Evolutionary conservation across 1,284 basidiomycete species (phyloP), one percentile per base, ranked within the genome.

Genomic region (Mycosarcoma mackinlayi): DNA sequence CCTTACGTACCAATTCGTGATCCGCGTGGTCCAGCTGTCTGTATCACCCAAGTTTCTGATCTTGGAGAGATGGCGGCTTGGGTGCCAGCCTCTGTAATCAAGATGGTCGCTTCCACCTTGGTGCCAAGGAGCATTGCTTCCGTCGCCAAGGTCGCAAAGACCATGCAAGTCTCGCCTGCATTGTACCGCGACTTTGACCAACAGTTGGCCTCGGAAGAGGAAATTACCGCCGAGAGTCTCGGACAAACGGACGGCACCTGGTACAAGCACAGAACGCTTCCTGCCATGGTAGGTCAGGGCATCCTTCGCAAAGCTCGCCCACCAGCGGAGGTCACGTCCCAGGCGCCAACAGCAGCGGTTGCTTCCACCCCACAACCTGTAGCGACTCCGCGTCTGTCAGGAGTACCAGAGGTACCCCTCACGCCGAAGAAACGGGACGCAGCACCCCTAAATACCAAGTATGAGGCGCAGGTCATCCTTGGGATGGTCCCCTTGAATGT

Each of bases 41-140:
- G 52, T 6, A 63, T 79, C 33, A 79, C 77, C 3, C 77, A 79
- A 49, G 61, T 79, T 19, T 74, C 70, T 3, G 76, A 79, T 39
- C 64, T 79, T 7, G 77, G 77, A 4, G 67, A 73, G 27, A 65
- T 73, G 52, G 75, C 77, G 1, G 64, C 76, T 16, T 79, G 77
- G 77, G 71, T 79, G 7, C 77, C 77, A 0, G 52, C 73, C 4
- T 69, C 67, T 8, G 71, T 77, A 25, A 67, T 79, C 49, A 67
- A 65, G 48, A 77, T 79, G 77, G 77, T 79, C 35, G 76, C 75
- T 2, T 62, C 58, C 2, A 76, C 77, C 1, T 30, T 79, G 41
- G 77, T 79, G 18, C 77, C 77, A 0, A 40, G 77, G 9, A 68
- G 63, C 24, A 56, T 79, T n/a, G 66, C 65, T 4, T 61, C 65